Conservation (phyloP, 768 basidiomycete species). For the Amanita muscaria region DNA sequence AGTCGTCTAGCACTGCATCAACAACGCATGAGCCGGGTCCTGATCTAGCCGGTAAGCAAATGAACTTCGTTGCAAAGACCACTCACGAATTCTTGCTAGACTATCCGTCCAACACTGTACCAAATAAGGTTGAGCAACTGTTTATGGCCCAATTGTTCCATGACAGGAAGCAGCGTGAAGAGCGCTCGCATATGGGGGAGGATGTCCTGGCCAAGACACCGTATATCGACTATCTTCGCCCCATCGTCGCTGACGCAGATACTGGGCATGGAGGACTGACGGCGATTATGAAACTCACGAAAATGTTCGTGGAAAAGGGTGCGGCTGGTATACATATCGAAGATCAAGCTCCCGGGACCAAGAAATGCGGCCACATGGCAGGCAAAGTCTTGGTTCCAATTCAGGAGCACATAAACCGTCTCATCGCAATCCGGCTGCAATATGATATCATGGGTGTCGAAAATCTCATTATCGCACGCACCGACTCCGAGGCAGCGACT, state of each 20-base stretch:
- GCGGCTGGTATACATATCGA: constrained; percentile 98
- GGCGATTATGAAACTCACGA: constrained; percentile 97
- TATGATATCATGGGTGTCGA: constrained; percentile 98
- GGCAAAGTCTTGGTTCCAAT: constrained; percentile 97
- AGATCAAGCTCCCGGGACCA: constrained; percentile 95
- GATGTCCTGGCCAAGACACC: constrained; percentile 64
- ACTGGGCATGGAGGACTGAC: constrained; percentile 97
- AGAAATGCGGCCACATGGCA: constrained; percentile 94
- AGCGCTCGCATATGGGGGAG: constrained; percentile 60
- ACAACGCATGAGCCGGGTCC: constrained; percentile 95
- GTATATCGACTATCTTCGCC: constrained; percentile 82
- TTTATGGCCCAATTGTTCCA: constrained; percentile 99
- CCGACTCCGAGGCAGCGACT: constrained; percentile 96
- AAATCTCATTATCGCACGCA: constrained; percentile 88
- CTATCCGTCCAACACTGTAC: constrained; percentile 98
- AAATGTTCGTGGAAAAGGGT: constrained; percentile 98
- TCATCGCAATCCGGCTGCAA: constrained; percentile 94
- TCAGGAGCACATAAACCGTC: constrained; percentile 95
- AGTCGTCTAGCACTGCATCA: constrained; percentile 88
- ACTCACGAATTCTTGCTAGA: constrained; percentile 36
- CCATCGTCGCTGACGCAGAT: constrained; percentile 94
- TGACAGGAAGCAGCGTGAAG: constrained; percentile 91
- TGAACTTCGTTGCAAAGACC: neutral
- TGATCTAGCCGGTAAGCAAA: constrained; percentile 79
- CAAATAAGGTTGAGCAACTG: constrained; percentile 96